Base-by-base conservation (phyloP, 768 basidiomycete genomes). In the Dictyophora rubrovolvata region DNA sequence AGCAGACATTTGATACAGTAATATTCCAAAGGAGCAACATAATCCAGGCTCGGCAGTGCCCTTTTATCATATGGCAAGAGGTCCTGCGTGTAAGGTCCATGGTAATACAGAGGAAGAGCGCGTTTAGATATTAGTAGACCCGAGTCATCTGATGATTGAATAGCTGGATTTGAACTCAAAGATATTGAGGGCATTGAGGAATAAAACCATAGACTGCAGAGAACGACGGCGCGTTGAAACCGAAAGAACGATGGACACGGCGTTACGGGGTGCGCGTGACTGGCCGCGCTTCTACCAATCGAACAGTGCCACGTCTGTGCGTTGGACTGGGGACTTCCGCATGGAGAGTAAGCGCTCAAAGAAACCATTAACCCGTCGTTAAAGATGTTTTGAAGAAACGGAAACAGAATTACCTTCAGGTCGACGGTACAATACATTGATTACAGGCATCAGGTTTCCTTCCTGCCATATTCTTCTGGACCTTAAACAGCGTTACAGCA, bases 1-100 rank as follows among this genome's bases (percentile, higher is more conserved):
- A 72, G 67, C 36, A 86, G 73, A 17, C 62, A 66, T 52, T 66
- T 68, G 17, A 87, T 65, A 63, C 82, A 84, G 58, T 85, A 71
- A 58, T 73, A 73, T 34, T 74, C 64, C 48, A 88, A 77, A 2
- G 84, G 77, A 0, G 83, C 84, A 47, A 81, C 67, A 62, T 69
- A 67, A 46, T 56, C n/a, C 21, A 52, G 28, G 6, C 18, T 55
- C 4, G 16, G 36, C n/a, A 21, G 20, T 22, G 23, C 9, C 20
- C 50, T 53, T 34, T 56, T 36, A 35, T 63, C 67, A 52, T 63
- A 60, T 62, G 59, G 61, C 64, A 59, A 28, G 23, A 51, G 49
- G 11, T 61, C 65, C 56, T 52, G 56, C 53, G 47, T 48, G 60
- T 57, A 62, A 9, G 49, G 48, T 1, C 48, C 52, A 21, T 54